Evolutionary conservation across 2,329 filamentous ascomycete genomes (phyloP), one percentile per base, ranked within the genome.

Genomic region (Hypoxylon sp.): DNA sequence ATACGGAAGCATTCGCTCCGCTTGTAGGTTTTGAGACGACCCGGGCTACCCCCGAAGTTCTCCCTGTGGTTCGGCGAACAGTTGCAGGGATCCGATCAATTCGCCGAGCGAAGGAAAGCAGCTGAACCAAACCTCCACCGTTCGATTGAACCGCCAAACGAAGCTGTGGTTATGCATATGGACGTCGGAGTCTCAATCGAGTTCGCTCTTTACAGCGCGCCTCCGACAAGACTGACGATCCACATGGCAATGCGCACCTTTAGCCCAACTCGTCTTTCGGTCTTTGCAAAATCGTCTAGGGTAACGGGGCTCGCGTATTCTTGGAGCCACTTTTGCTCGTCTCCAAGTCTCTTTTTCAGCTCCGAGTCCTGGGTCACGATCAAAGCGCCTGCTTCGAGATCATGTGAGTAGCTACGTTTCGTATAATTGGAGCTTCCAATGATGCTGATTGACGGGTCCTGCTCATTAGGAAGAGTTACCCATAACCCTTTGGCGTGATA

Each of bases 401-500:
- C 95, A 37, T 97, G 84, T 35, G 89, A 88, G 75, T 99, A 98
- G 70, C 91, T 96, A 24, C 95, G 83, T 73, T 95, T 93, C 0
- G 95, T 99, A 75, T 98, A 99, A 72, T 99, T 99, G 8, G 90
- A 95, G 71, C 91, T 96, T 1, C 95, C 95, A 0, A 99, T 84
- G 15, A 98, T 81, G 26, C 88, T 96, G 52, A 98, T 81, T 43
- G 88, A 88, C 0, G 92, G 92, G 33, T 87, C 78, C 29, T 80
- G 74, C 42, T 88, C 83, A 1, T 81, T 79, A 0, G 89, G 85
- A 51, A 94, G 80, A 0, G 90, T 91, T 21, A 97, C 82, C 94
- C 94, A 98, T 2, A 98, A 80, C 0, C 95, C 95, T 75, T 99
- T 99, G 43, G 95, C 95, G 69, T 99, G 95, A 74, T 99, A 99